Conservation (phyloP, 1,284 basidiomycete species). For the Melampsora americana region DNA sequence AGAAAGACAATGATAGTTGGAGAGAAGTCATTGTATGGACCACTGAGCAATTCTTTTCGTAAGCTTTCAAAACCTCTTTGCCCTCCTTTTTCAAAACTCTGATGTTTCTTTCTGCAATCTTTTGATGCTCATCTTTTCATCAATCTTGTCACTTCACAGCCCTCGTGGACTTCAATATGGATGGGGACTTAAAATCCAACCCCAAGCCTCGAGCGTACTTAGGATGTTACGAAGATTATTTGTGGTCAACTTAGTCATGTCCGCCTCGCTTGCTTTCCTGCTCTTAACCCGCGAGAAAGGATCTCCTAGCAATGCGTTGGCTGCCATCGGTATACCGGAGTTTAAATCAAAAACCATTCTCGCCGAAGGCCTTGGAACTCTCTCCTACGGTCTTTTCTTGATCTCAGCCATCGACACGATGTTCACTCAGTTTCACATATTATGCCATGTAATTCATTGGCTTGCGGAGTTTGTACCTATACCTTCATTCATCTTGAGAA, state of each 20-base stretch:
- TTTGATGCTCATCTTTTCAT: neutral
- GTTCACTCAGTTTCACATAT: constrained; percentile 7
- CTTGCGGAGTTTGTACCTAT: neutral
- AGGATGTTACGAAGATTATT: constrained; percentile 1
- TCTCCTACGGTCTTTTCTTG: constrained; percentile 15
- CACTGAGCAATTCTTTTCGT: constrained; percentile 14
- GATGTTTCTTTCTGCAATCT: neutral
- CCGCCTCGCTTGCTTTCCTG: constrained; percentile 10
- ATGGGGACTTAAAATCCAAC: constrained; percentile 14
- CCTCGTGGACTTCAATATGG: constrained; percentile 38
- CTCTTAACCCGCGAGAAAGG: constrained; percentile 17
- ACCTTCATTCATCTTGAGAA: constrained; percentile 12
- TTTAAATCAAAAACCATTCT: neutral
- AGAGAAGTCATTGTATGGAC: constrained; percentile 26
- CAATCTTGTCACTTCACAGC: constrained; percentile 1
- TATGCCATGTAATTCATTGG: constrained; percentile 8
- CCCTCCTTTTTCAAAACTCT: neutral
- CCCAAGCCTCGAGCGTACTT: neutral
- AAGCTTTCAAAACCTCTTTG: neutral
- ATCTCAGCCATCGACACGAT: constrained; percentile 16
- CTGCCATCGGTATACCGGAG: constrained; percentile 17
- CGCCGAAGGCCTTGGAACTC: constrained; percentile 14
- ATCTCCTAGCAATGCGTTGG: constrained; percentile 17
- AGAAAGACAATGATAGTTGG: neutral
- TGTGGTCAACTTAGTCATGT: constrained; percentile 12